Base-by-base conservation (phyloP, 1,284 basidiomycete species). In the Mycosarcoma maydis region DNA sequence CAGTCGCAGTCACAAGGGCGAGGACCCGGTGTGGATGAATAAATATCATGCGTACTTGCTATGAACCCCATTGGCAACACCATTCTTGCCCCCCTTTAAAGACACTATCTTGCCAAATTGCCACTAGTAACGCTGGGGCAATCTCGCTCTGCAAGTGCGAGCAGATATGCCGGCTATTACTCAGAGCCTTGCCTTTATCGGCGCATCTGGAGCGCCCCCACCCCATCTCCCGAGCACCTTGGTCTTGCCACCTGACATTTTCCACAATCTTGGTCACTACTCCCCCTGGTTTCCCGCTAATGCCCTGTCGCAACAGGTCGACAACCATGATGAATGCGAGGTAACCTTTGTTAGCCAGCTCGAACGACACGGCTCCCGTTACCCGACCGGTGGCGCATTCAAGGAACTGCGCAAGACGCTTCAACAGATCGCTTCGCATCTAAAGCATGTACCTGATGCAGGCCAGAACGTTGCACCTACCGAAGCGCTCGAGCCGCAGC, bases 221-320 rank as follows among this genome's bases (percentile, higher is more conserved):
- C 60, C 60, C 4, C 44, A 51, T 19, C 44, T 62, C 1, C 53
- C 60, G 0, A 24, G 39, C 22, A 8, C 48, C 10, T 6, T n/a
- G 13, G 39, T 66, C 24, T 39, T 69, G 19, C 66, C 56, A 22
- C 33, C 60, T 13, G 40, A 48, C 5, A 52, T 70, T 38, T 70
- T 70, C 10, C 67, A 70, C 44, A 55, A 70, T 34, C 52, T 70
- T 7, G 67, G 67, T 29, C 67, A 70, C 19, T 70, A 70, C 34
- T 70, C 67, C 7, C 67, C 67, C 9, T 70, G 67, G 67, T 70
- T 65, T 16, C 49, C 59, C 3, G 60, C 46, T 3, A 34, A 49
- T 13, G 9, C 10, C 11, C n/a, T 23, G 0, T n/a, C 41, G 10
- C 5, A 26, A 4, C 14, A 53, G 2, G 19, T 5, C 5, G 22